Evolutionary conservation across 306 rosid genomes (phyloP).

Genomic region (Dicorynia guianensis): DNA sequence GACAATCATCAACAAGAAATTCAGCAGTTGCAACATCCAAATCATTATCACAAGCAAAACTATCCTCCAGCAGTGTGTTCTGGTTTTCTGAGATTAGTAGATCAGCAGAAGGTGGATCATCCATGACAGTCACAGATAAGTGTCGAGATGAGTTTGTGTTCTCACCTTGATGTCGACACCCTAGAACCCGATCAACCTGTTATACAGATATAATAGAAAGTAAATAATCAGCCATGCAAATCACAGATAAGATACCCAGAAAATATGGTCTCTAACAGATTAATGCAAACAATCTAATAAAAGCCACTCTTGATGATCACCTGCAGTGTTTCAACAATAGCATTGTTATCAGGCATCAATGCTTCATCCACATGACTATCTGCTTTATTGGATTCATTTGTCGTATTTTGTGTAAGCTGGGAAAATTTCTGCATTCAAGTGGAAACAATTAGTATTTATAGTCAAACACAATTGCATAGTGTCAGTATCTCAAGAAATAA

Average conservation of each 20-base stretch:
- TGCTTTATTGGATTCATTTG: conserved; percentile 55
- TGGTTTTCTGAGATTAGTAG: conserved; percentile 57
- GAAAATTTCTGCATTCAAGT: conserved; percentile 64
- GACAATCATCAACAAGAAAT: conserved; percentile 52
- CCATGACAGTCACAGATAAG: conserved; percentile 56
- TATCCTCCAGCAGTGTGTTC: conserved; percentile 58
- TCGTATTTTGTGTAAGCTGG: conserved; percentile 52
- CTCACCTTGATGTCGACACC: conserved; percentile 81
- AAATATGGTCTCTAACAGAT: conserved; percentile 30
- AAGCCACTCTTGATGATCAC: conserved; percentile 54
- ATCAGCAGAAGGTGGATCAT: conserved; percentile 58
- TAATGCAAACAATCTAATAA: conserved; percentile 35
- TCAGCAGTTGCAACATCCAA: conserved; percentile 58
- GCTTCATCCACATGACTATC: conserved; percentile 51
- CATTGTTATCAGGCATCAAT: conserved; percentile 47
- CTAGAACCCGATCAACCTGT: conserved; percentile 96
- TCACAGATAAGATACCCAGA: conserved; percentile 35
- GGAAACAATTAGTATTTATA: conserved; percentile 35
- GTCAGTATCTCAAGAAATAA: conserved; percentile 35
- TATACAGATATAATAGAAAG: conserved; percentile 38
- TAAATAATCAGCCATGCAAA: conserved; percentile 37
- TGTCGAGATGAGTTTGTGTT: conserved; percentile 48
- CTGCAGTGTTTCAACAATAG: conserved; percentile 69
- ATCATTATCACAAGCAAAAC: conserved; percentile 63
- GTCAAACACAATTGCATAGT: conserved; percentile 19